Base-by-base conservation (phyloP, 768 basidiomycete species). In the Mycena haematopus region DNA sequence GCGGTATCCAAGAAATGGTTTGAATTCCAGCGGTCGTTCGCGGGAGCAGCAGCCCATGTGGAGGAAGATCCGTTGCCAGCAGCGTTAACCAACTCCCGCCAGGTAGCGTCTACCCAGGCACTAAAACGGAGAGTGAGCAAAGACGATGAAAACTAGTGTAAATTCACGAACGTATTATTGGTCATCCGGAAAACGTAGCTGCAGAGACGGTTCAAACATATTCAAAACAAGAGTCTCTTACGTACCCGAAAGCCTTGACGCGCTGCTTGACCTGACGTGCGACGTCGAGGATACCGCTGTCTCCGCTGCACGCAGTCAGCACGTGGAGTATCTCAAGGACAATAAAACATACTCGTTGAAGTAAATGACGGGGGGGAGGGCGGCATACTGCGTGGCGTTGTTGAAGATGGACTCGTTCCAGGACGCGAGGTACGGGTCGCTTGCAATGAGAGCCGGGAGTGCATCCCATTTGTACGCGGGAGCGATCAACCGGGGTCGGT, bases 361-460 rank as follows among this genome's bases (percentile, higher is more conserved):
- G 74, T 98, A 97, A 22, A 67, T 69, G 35, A 93, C 90, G 42
- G 90, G 86, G n/a, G 82, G 79, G 24, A 84, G 76, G 54, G 75
- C 71, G 72, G 81, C 85, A 71, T 90, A 95, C n/a, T 80, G 76
- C 0, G 92, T 85, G 15, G 95, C 97, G 76, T 99, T 98, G 54
- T 75, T 80, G 66, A 98, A 91, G 72, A 99, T 98, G 49, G 93
- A 91, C 24, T 82, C 81, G 75, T 99, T 97, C 96, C 96, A 99
- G 62, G 77, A 80, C 60, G 83, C 78, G 70, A 99, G 82, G 78
- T 99, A 99, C 4, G 92, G 86, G 73, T 99, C 94, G 55, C 79
- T 84, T 56, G 81, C 75, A 70, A 99, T 96, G 68, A 97, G 82
- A 24, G 73, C 71, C 6, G 90, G 86, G 25, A 99, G 86, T 14